phyloP scores from a whole-genome alignment of 1,284 basidiomycete species.

The Blastosporella zonata region DNA sequence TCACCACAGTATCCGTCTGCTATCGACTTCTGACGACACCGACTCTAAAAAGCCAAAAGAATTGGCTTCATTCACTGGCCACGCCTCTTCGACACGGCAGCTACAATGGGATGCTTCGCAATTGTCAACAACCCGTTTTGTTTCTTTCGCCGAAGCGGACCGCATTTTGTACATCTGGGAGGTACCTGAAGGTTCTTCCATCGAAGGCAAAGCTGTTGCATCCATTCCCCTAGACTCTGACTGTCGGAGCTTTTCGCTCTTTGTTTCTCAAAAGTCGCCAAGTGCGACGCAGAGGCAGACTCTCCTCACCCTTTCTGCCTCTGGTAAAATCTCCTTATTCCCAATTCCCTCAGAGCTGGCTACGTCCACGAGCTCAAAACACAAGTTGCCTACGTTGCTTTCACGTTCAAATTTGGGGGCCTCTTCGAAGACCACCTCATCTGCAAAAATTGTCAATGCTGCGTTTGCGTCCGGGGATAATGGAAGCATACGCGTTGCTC shows the following conservation, averaged over 20 bases:
- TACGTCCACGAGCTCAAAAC: slow-evolving; percentile 31
- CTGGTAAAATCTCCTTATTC: slow-evolving; percentile 67
- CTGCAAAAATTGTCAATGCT: slow-evolving; percentile 46
- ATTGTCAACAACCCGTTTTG: slow-evolving; percentile 45
- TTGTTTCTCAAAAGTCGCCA: slow-evolving; percentile 25
- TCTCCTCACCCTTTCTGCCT: slow-evolving; percentile 60
- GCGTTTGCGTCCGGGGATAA: slow-evolving; percentile 41
- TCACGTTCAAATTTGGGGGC: slow-evolving; percentile 48
- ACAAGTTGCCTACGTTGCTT: slow-evolving; percentile 47
- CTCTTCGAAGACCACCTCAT: slow-evolving; percentile 38
- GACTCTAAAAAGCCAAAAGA: slow-evolving; percentile 41
- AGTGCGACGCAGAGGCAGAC: slow-evolving; percentile 32
- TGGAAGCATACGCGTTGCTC: slow-evolving; percentile 55
- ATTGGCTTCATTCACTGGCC: slow-evolving; percentile 58
- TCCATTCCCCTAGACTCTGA: slow-evolving; percentile 68
- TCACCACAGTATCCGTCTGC: slow-evolving; percentile 56
- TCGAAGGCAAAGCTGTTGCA: slow-evolving; percentile 58
- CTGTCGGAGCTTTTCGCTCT: slow-evolving; percentile 52
- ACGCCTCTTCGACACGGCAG: slow-evolving; percentile 55
- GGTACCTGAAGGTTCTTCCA: slow-evolving; percentile 36
- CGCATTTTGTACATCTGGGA: slow-evolving; percentile 74
- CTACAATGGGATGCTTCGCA: slow-evolving; percentile 51
- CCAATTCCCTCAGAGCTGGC: slow-evolving; percentile 52
- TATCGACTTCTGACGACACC: slow-evolving; percentile 32
- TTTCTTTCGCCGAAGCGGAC: slow-evolving; percentile 73